phyloP scores from a whole-genome alignment of 139 green algal genomes.

The Chlorella sorokiniana region DNA sequence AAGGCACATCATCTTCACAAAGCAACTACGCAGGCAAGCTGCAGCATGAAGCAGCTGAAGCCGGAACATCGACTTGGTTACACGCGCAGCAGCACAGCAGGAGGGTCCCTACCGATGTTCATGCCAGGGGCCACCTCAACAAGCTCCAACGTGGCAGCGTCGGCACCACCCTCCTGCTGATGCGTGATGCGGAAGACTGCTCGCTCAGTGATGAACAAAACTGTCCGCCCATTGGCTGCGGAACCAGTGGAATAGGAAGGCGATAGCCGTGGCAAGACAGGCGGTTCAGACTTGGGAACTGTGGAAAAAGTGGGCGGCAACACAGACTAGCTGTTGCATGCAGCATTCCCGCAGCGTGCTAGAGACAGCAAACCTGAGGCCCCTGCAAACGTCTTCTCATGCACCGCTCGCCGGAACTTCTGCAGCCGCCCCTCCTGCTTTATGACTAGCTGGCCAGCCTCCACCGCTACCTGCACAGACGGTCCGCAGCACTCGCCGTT shows the following conservation, averaged over 20 bases:
- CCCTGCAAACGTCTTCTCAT: slow-evolving; percentile 50
- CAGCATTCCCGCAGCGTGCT: too few species aligned
- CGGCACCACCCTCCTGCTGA: background rate
- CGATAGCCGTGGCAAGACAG: too few species aligned
- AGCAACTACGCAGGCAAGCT: background rate
- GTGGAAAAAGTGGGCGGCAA: too few species aligned
- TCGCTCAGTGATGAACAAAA: slow-evolving; percentile 60
- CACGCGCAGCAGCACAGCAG: too few species aligned
- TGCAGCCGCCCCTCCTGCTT: slow-evolving; percentile 34
- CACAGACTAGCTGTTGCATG: too few species aligned
- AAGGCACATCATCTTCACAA: background rate
- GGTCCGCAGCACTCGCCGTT: background rate
- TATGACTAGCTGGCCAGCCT: slow-evolving; percentile 37
- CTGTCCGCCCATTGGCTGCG: slow-evolving; percentile 11
- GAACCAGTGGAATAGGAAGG: too few species aligned
- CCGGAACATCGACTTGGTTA: too few species aligned
- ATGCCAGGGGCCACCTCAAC: slow-evolving; percentile 57
- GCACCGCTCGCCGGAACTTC: slow-evolving; percentile 47
- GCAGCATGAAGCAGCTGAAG: too few species aligned
- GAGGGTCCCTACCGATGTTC: slow-evolving; percentile 28
- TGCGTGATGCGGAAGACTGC: slow-evolving; percentile 46
- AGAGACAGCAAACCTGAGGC: background rate
- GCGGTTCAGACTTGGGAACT: too few species aligned
- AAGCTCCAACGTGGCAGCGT: slow-evolving; percentile 31
- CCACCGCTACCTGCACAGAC: slow-evolving; percentile 27